Evolutionary conservation across 192 early-diverging fungal genomes (phyloP).

Genomic region (Pilobolus umbonatus): DNA sequence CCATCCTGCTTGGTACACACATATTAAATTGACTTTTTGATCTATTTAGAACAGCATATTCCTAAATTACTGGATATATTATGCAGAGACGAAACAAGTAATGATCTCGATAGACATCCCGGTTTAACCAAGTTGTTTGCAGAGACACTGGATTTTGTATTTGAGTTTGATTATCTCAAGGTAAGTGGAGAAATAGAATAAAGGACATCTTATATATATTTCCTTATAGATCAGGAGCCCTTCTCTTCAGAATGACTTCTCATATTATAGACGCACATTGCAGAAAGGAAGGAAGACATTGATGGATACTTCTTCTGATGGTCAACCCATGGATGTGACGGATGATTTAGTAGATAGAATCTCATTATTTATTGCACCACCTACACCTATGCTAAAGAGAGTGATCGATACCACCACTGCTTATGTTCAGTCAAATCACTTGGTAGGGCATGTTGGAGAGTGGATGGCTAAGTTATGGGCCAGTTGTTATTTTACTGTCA

Average conservation of each 20-base stretch:
- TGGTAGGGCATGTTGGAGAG: constrained; percentile 47
- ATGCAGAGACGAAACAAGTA: constrained; percentile 54
- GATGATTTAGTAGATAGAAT: constrained; percentile 88
- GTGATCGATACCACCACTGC: constrained; percentile 72
- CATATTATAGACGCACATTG: constrained; percentile 89
- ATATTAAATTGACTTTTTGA: neutral
- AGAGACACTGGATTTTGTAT: constrained; percentile 77
- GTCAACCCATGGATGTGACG: constrained; percentile 57
- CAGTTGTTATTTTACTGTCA: constrained; percentile 50
- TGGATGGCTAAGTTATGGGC: constrained; percentile 66
- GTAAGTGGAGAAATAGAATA: constrained; percentile 19
- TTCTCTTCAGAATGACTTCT: constrained; percentile 88
- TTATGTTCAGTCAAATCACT: constrained; percentile 45
- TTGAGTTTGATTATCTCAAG: constrained; percentile 91
- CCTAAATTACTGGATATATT: constrained; percentile 60
- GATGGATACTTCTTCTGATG: too few species aligned
- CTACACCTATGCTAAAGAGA: constrained; percentile 83
- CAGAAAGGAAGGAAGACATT: constrained; percentile 67
- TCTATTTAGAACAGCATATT: constrained; percentile 45
- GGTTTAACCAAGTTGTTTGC: constrained; percentile 75
- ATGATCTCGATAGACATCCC: constrained; percentile 60
- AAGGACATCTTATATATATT: neutral
- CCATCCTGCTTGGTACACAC: neutral
- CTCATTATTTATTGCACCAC: constrained; percentile 92
- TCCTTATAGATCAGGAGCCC: constrained; percentile 19